phyloP scores from a whole-genome alignment of 139 green algal species.

The Haematococcus lacustris region DNA sequence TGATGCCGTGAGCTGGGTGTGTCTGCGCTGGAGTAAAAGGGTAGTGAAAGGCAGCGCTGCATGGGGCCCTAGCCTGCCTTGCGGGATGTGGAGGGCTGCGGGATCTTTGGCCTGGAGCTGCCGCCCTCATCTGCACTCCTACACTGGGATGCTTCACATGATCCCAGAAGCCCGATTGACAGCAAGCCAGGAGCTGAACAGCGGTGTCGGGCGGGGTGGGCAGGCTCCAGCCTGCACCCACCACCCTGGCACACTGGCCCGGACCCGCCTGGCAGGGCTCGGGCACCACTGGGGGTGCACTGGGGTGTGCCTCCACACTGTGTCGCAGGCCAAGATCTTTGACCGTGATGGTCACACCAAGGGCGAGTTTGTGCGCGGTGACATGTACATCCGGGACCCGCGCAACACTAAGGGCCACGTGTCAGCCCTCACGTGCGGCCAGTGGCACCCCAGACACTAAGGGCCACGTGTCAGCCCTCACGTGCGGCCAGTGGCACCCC shows the following conservation, averaged over 20 bases:
- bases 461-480: constrained; percentile 78
- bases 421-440: constrained; percentile 58
- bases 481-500: constrained; percentile 80
- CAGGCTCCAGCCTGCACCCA: background rate
- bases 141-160: background rate
- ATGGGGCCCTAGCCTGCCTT: too few relatives aligned
- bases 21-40: too few relatives aligned
- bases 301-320: background rate
- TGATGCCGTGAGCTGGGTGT: too few relatives aligned
- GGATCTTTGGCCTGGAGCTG: too few relatives aligned
- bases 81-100: too few relatives aligned
- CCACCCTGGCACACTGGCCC: background rate
- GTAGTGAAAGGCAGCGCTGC: too few relatives aligned
- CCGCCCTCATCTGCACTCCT: background rate
- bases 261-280: background rate
- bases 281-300: too few relatives aligned
- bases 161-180: background rate
- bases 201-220: background rate
- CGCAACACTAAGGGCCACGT: constrained; percentile 93
- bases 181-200: background rate
- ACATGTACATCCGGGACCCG: constrained; percentile 95
- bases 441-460: constrained; percentile 94
- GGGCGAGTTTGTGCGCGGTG: constrained; percentile 68
- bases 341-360: constrained; percentile 73
- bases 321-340: constrained; percentile 50